Evolutionary conservation across 495 filamentous ascomycete species (phyloP), one percentile per base, ranked within the genome.

Genomic region (Lichina pygmaea): DNA sequence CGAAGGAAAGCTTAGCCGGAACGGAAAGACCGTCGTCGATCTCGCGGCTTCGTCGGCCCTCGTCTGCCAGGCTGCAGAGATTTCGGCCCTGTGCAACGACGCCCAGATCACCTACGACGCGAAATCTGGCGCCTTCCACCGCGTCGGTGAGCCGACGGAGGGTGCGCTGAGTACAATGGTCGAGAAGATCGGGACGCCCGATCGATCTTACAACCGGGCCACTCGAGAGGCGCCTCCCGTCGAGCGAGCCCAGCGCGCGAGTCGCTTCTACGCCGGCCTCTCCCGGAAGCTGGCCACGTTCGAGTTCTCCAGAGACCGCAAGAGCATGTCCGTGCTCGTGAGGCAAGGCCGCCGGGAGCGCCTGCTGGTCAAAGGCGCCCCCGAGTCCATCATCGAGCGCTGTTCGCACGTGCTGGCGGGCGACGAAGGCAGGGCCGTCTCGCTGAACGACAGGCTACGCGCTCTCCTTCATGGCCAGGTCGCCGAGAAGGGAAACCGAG

Each of bases 241-340:
- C 8, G 67, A 79, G 38, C 69, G 72, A 43, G 62, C 89, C 13
- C 80, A 94, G 58, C 67, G 72, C 52, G 73, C 79, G 41, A 94
- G 82, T 65, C 68, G 72, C 37, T 81, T 77, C 66, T 94, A 91
- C 56, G 86, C 93, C 62, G 63, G 73, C 46, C 67, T 69, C 52
- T 68, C 72, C 43, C 72, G 74, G 33, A 72, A 76, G 45, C 68
- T 92, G 47, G 75, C 86, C 1, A 92, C 83, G 11, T 99, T 86
- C 50, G 91, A 99, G 57, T 99, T 99, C 61, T 95, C 91, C 6
- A 76, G 91, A 54, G 91, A 95, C 58, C 71, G 91, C 16, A 99
- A 99, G 69, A 95, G 91, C 57, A 99, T 99, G 91, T 99, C 91
- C 30, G 91, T 95, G 32, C 70, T 94, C 13, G 78, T 89, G 42